Evolutionary conservation across 768 basidiomycete genomes (phyloP), one percentile per base, ranked within the genome.

Genomic region (Termitomyces sp.): DNA sequence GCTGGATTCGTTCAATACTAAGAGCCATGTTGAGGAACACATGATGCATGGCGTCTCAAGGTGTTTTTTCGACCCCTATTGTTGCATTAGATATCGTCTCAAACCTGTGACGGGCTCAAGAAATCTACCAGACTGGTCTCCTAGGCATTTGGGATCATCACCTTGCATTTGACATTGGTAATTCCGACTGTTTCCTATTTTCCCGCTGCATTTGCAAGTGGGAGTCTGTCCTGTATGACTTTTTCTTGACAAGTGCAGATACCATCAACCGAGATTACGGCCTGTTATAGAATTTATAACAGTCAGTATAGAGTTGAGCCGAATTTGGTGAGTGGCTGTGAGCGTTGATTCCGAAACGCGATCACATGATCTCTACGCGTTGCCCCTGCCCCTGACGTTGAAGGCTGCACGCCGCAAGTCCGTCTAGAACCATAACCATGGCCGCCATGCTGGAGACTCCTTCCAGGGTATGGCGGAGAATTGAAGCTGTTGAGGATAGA

Each of bases 391-490:
- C 50, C 49, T 57, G 48, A 31, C 29, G 12, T 31, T 49, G 34
- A 45, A 52, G 39, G 24, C 7, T 29, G 4, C 29, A 29, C 29
- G 39, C 15, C 46, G 9, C 45, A 36, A 28, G 28, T 51, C 24
- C 42, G 8, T 31, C 39, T 8, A n/a, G 29, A 29, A 33, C 41
- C 44, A 34, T 7, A 34, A 62, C 45, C 24, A 80, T 81, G 73
- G 78, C 84, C 65, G 77, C 77, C 16, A 70, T 82, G 72, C 76
- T 84, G 9, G 91, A 94, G 71, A 94, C 91, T 16, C 91, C 91
- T 0, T 93, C 92, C 26, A 79, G 90, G 45, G 85, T 94, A 66
- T 90, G 87, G 87, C 81, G 91, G 29, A 81, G 92, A 47, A 92
- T 94, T 51, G 84, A 93, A 69, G 86, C 81, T 0, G 75, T 81